Conservation (phyloP, 2,329 filamentous ascomycete genomes). For the Achaetomium macrosporum region DNA sequence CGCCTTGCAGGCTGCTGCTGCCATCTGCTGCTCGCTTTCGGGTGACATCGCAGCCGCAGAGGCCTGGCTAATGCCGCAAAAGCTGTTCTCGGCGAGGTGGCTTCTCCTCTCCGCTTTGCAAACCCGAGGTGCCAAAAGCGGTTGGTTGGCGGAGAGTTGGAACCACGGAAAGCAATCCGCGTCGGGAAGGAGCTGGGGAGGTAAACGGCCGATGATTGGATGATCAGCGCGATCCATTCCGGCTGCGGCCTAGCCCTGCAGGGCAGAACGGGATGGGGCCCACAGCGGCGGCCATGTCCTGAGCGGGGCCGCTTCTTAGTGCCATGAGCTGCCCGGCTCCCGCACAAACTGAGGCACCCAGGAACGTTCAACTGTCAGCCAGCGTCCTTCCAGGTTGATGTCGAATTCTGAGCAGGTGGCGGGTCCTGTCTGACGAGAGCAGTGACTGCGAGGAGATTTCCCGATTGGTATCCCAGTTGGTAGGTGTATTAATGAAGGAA, state of each 20-base stretch:
- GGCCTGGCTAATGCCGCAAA: neutral
- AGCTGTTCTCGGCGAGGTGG: neutral
- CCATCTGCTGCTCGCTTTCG: neutral
- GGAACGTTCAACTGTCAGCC: too few relatives aligned
- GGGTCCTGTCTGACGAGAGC: too few relatives aligned
- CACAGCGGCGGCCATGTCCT: constrained; percentile 4
- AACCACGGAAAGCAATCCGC: constrained; percentile 6
- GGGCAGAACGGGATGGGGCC: constrained; percentile 13
- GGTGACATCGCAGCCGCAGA: neutral
- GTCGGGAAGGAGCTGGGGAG: constrained; percentile 14
- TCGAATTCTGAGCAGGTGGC: too few relatives aligned
- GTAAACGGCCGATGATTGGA: constrained; percentile 18
- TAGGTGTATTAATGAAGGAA: too few relatives aligned
- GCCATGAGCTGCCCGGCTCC: too few relatives aligned
- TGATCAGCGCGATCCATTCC: constrained; percentile 5
- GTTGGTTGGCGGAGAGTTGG: constrained; percentile 5
- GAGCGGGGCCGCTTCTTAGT: constrained; percentile 1
- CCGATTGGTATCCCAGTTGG: too few relatives aligned
- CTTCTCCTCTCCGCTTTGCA: neutral
- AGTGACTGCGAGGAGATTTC: too few relatives aligned
- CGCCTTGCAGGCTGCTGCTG: constrained; percentile 6
- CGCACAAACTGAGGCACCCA: neutral
- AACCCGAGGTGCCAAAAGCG: constrained; percentile 1
- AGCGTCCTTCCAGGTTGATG: too few relatives aligned
- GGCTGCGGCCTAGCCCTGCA: constrained; percentile 14